Evolutionary conservation across 176 grass and related monocot genomes (phyloP).

Genomic region (Carex parvula): DNA sequence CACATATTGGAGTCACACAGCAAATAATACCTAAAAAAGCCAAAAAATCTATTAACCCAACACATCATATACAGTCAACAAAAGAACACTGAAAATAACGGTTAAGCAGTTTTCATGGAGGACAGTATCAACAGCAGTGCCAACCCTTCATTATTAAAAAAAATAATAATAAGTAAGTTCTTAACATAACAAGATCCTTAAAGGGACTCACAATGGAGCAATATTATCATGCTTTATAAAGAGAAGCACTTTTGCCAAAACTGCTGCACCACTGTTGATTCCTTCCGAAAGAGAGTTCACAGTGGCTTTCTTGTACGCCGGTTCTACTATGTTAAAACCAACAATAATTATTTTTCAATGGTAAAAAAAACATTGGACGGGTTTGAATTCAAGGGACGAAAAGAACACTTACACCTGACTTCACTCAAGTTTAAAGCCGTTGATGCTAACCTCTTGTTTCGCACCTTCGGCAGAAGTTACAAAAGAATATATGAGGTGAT

Average conservation of each 20-base stretch:
- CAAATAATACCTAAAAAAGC: constrained; percentile 26
- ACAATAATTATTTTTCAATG: constrained; percentile 27
- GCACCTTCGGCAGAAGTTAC: constrained; percentile 42
- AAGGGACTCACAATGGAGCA: constrained; percentile 72
- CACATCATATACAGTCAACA: not conserved
- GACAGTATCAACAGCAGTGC: not conserved
- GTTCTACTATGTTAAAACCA: constrained; percentile 48
- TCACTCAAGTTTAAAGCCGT: constrained; percentile 46
- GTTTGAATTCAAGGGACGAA: constrained; percentile 13
- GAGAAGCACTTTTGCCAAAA: constrained; percentile 65
- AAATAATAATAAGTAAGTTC: not conserved
- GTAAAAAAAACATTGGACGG: constrained; percentile 6
- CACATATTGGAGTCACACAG: constrained; percentile 20
- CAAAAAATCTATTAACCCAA: not conserved
- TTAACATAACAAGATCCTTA: not conserved
- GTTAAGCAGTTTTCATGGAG: not conserved
- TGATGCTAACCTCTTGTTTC: constrained; percentile 56
- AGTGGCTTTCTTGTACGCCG: constrained; percentile 56
- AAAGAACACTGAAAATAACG: not conserved
- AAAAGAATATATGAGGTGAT: constrained; percentile 5
- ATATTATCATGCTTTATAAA: constrained; percentile 69
- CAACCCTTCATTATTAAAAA: not conserved
- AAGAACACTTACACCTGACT: constrained; percentile 58
- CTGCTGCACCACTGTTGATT: constrained; percentile 55
- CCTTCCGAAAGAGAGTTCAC: constrained; percentile 56